Evolutionary conservation across 768 basidiomycete species (phyloP), one percentile per base, ranked within the genome.

Genomic region (Phanerochaete sordida): DNA sequence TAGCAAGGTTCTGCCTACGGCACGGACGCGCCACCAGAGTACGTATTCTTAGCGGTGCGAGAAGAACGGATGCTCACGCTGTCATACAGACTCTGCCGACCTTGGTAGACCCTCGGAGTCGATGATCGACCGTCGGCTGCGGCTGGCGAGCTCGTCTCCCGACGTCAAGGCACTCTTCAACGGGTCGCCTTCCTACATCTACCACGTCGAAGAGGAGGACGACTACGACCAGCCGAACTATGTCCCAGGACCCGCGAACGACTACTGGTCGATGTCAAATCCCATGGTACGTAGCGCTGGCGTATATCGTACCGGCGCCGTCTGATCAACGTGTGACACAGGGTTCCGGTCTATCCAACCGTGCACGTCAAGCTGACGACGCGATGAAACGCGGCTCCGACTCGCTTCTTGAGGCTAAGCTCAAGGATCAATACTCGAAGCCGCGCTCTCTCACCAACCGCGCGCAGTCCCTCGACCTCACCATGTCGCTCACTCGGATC

Each of bases 141-240:
- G 95, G 51, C 77, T 95, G 61, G 91, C 93, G 11, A 91, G 86
- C 65, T 95, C 94, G 4, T 93, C 95, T 3, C 93, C 93, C 2
- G 93, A 97, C 64, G 95, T 98, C 59, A 97, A 96, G 73, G 94
- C 95, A 0, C 71, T 98, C 66, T 97, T 98, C 77, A 91, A 95
- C 69, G 52, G 58, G 7, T 85, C 88, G 0, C 88, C 91, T 23
- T 81, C 89, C 3, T 92, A 91, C 66, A 87, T 90, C 56, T 93
- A 91, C 66, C 85, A 91, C 68, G 75, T 91, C 13, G 89, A 92
- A 61, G 84, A 88, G 59, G 85, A 89, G 57, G 89, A 77, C 49
- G 70, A 70, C 49, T 67, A 67, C 43, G 72, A 88, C 24, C 87
- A 85, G 61, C 74, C 81, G 6, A 82, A 77, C 44, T 89, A 85